Percentiles rank a stretch among this genome's conserved stretches.
Evolutionary conservation across 768 basidiomycete genomes (phyloP).

Genomic region (Xerocomellus chrysenteron): DNA sequence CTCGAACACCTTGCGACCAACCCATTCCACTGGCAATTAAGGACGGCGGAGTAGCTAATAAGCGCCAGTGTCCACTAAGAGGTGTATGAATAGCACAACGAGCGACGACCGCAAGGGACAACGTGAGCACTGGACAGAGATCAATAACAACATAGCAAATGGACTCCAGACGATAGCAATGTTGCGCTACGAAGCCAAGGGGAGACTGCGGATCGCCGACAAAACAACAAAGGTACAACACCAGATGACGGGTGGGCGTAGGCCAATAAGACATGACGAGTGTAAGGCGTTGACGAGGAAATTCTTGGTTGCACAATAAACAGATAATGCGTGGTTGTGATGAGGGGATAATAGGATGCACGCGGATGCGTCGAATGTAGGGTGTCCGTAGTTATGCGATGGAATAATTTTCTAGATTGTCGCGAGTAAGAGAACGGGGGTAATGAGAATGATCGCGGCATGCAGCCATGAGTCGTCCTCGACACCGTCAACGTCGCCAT

Average conservation of each 20-base stretch:
- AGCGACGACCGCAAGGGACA: constrained; percentile 10
- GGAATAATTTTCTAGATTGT: constrained; percentile 20
- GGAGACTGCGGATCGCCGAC: constrained; percentile 11
- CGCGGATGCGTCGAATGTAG: constrained; percentile 19
- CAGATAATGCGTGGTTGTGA: constrained; percentile 19
- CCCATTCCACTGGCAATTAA: constrained; percentile 82
- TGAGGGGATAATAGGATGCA: constrained; percentile 23
- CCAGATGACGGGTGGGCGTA: constrained; percentile 3
- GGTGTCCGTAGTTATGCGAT: constrained; percentile 28
- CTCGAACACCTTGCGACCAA: constrained; percentile 83
- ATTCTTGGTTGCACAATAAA: constrained; percentile 31
- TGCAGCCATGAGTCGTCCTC: too few species aligned
- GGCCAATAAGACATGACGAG: constrained; percentile 25
- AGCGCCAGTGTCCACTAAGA: constrained; percentile 5
- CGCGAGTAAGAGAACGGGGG: too few species aligned
- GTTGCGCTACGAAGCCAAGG: constrained; percentile 12
- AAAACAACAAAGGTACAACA: constrained; percentile 20
- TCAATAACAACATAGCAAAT: constrained; percentile 27
- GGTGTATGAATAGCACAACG: constrained; percentile 15
- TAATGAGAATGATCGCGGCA: too few species aligned
- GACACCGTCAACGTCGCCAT: too few species aligned
- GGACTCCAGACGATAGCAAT: constrained; percentile 17
- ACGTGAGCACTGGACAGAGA: constrained; percentile 21
- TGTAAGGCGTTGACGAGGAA: constrained; percentile 20
- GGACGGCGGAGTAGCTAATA: too few species aligned